phyloP scores from a whole-genome alignment of 345 rosid genomes.

The Raphanus raphanistrum region DNA sequence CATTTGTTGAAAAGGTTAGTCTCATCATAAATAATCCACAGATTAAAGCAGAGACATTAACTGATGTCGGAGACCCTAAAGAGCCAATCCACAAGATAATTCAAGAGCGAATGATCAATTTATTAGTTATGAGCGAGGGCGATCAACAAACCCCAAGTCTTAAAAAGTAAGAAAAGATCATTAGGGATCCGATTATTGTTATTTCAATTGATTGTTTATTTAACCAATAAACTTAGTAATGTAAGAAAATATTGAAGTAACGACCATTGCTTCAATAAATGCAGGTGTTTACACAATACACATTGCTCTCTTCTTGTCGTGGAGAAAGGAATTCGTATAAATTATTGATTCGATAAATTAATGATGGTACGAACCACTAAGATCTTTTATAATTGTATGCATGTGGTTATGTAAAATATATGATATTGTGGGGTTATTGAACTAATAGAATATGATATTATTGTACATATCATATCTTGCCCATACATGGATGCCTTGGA shows the following conservation, averaged over 20 bases:
- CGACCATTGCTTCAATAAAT: not conserved
- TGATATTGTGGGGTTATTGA: conserved; percentile 37
- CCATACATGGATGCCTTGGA: not conserved
- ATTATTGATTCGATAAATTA: not conserved
- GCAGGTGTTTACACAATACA: conserved; percentile 23
- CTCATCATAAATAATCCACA: conserved; percentile 13
- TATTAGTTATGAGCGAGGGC: conserved; percentile 39
- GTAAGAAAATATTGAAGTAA: not conserved
- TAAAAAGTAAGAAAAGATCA: conserved; percentile 30
- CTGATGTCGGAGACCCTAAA: conserved; percentile 44
- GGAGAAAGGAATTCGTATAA: not conserved
- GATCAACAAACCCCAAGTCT: conserved; percentile 29
- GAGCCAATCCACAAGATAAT: conserved; percentile 40
- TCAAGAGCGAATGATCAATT: conserved; percentile 29
- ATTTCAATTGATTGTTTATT: not conserved
- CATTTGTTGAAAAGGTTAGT: not conserved
- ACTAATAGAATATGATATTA: not conserved
- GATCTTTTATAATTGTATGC: not conserved
- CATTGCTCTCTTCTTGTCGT: conserved; percentile 24
- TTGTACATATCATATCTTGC: not conserved
- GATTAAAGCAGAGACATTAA: conserved; percentile 49
- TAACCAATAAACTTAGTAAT: not conserved
- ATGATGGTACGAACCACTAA: not conserved
- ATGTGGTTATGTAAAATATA: conserved; percentile 6
- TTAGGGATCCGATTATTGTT: not conserved